Conservation (phyloP, 768 basidiomycete genomes). For the Dendrothele bispora region DNA sequence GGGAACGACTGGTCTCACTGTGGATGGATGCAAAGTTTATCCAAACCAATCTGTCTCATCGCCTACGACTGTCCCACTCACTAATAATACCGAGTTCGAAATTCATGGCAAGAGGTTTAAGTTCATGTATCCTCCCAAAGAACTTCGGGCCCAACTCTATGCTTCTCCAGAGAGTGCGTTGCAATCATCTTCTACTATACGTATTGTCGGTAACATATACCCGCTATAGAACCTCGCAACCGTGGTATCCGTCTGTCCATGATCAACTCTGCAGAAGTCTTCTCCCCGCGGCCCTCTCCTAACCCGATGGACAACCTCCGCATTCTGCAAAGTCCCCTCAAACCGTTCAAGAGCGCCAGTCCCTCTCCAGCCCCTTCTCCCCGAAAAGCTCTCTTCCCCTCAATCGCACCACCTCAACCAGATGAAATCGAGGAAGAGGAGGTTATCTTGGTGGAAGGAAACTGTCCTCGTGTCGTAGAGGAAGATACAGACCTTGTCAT, state of each 20-base stretch:
- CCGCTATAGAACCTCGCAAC: conserved; percentile 28
- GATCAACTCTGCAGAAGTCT: conserved; percentile 74
- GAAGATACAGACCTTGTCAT: conserved; percentile 73
- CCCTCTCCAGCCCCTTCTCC: conserved; percentile 1
- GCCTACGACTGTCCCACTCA: conserved; percentile 60
- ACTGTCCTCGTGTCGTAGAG: conserved; percentile 66
- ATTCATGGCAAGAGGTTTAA: conserved; percentile 68
- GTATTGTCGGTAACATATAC: no score
- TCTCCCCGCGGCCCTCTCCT: conserved; percentile 60
- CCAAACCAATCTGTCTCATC: conserved; percentile 34
- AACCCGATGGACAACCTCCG: conserved; percentile 65
- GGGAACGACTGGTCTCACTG: conserved; percentile 53
- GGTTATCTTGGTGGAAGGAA: conserved; percentile 63
- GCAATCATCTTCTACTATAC: conserved; percentile 12
- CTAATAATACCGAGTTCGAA: conserved; percentile 65
- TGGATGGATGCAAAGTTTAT: conserved; percentile 65
- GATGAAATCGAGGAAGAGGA: conserved; percentile 44
- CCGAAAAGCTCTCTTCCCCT: background rate
- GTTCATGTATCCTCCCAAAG: conserved; percentile 78
- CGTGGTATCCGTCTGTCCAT: conserved; percentile 68
- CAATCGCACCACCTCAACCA: background rate
- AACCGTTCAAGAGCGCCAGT: conserved; percentile 12
- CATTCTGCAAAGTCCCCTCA: conserved; percentile 60
- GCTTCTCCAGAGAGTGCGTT: conserved; percentile 49
- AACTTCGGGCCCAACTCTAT: conserved; percentile 52